Percentiles rank a stretch among this genome's conserved stretches.
Conservation (phyloP, 805 yeast genomes). For the Kazachstania taianensis region DNA sequence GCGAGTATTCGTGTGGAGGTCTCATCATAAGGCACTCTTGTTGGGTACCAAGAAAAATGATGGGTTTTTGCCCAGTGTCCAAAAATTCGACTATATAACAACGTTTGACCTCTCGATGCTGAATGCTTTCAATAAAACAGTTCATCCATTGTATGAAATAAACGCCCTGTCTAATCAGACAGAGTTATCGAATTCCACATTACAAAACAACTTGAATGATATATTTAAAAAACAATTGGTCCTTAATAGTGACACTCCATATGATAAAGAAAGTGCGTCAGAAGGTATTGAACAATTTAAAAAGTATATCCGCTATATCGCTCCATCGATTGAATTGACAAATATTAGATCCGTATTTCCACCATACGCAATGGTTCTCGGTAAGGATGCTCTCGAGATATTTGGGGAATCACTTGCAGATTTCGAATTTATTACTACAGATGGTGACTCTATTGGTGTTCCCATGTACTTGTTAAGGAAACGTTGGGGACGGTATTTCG, state of each 20-base stretch:
- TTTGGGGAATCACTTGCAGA: constrained; percentile 57
- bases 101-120: constrained; percentile 48
- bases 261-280: constrained; percentile 5
- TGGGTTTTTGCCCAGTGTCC: constrained; percentile 28
- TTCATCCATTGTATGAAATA: constrained; percentile 4
- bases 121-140: constrained; percentile 29
- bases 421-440: constrained; percentile 58
- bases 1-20: constrained; percentile 64
- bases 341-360: constrained; percentile 56
- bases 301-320: constrained; percentile 64
- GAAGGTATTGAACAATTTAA: constrained; percentile 35
- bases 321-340: constrained; percentile 57
- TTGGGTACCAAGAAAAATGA: constrained; percentile 37
- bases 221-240: constrained; percentile 4
- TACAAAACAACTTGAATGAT: constrained; percentile 3
- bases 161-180: background rate
- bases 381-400: constrained; percentile 62
- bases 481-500: constrained; percentile 71
- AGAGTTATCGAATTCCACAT: background rate
- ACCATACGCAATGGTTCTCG: constrained; percentile 66
- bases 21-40: constrained; percentile 60
- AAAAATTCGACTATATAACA: constrained; percentile 35
- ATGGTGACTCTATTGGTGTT: constrained; percentile 55
- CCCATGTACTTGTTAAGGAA: constrained; percentile 52
- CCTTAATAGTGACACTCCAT: constrained; percentile 1